Percentiles rank a stretch among this genome's conserved stretches.
These are phyloP conservation scores for Ascoidea asiatica DNA, from an alignment of 805 yeast genomes.

Conservation along the genomic window DNA sequence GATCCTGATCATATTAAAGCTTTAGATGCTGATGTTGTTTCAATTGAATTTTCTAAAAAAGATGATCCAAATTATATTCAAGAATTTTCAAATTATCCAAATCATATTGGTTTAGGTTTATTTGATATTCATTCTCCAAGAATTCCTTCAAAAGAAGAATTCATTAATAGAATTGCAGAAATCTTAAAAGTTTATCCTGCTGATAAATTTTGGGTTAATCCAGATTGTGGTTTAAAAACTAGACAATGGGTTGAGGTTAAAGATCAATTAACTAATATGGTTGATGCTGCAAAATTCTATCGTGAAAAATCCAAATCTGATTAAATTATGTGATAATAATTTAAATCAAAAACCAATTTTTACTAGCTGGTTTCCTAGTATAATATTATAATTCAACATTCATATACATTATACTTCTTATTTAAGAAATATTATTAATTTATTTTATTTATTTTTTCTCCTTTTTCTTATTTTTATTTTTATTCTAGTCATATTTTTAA, in stretches of 20 bases:
- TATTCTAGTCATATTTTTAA: not conserved
- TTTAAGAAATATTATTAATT: not conserved
- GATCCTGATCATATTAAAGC: constrained; percentile 99
- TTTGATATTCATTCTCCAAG: constrained; percentile 99
- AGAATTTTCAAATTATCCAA: constrained; percentile 97
- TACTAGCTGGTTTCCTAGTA: too few species aligned
- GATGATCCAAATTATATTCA: constrained; percentile 97
- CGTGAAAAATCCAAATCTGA: constrained; percentile 37
- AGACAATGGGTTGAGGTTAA: constrained; percentile 99
- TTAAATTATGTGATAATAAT: too few species aligned
- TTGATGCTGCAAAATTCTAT: constrained; percentile 96
- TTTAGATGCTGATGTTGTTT: constrained; percentile 97
- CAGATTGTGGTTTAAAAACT: constrained; percentile 99
- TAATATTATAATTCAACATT: too few species aligned
- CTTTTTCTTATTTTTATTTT: too few species aligned
- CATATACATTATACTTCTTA: too few species aligned
- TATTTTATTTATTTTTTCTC: not conserved
- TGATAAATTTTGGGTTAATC: constrained; percentile 99
- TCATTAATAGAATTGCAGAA: constrained; percentile 83
- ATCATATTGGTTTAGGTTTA: constrained; percentile 98
- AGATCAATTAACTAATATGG: constrained; percentile 95
- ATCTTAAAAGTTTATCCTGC: constrained; percentile 96
- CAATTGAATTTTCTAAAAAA: constrained; percentile 99
- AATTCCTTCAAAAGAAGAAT: constrained; percentile 96
- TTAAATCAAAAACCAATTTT: too few species aligned